Base-by-base conservation (phyloP, 2,329 filamentous ascomycete genomes). In the Elsinoe fawcettii region DNA sequence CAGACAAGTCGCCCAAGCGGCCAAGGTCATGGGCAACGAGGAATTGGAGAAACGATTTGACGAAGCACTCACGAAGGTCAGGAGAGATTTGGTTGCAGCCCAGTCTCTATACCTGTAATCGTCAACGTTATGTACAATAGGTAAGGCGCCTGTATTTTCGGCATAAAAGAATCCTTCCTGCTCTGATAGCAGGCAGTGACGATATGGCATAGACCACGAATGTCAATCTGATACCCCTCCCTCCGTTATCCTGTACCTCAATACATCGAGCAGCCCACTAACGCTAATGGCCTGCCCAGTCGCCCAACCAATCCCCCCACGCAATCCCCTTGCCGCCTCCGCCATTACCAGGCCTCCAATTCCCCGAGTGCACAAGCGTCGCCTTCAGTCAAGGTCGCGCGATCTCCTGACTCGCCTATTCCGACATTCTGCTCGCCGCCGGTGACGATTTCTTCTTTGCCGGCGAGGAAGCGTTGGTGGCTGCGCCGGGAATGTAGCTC, bases 11-110 rank as follows among this genome's bases (percentile, higher is more conserved):
- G 92, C 87, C 14, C 88, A 97, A 74, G 93, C 92, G 22, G 83
- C 88, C 63, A 97, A 96, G 75, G 92, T 96, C 61, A 99, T 99
- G 93, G 93, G 93, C 66, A 96, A 88, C 70, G 90, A 95, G 61
- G 93, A 97, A 66, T 77, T 99, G 58, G 87, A 91, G 67, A 81
- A 85, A 69, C 96, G 96, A 75, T 99, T 99, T 69, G 91, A 96
- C 67, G 81, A 84, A 64, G 87, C 89, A 60, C 75, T 99, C 64
- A 79, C 80, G 59, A 93, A 95, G 80, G 87, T 97, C 56, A 83
- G 89, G 71, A 82, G 93, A 67, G 93, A 97, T 70, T 91, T 99
- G 70, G 92, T 99, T 59, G 90, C 92, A 22, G 90, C 92, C 49
- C 91, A 96, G 76, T 95, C 88, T 66, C 76, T 97, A 72, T 97